Base-by-base conservation (phyloP, 1,284 basidiomycete species). In the Tremellales sp. region DNA sequence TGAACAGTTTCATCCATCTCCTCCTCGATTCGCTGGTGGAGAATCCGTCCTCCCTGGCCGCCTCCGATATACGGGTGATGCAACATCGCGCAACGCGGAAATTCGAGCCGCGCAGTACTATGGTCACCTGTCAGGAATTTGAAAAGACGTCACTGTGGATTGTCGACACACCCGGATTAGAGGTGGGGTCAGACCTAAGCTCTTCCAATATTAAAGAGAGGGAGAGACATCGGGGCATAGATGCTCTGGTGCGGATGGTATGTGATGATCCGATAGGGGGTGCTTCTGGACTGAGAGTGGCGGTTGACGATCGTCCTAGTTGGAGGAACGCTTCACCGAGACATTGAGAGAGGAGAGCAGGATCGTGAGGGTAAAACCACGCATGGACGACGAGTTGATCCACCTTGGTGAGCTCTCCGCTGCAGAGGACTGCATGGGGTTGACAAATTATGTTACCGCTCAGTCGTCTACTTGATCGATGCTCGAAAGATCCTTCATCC, bases 401-500 rank as follows among this genome's bases (percentile, higher is more conserved):
- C 66, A 69, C 52, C 54, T 71, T 7, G 56, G 68, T 70, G 35
- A 60, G 68, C 26, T 19, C 19, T 28, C 27, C 18, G 22, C 13
- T 39, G 18, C 16, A 35, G n/a, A 37, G 33, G 22, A 34, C 27
- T 27, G 14, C 12, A 6, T 16, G 9, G 7, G 10, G 43, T 45
- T 35, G 18, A 48, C 31, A 14, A 5, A 25, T 7, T 22, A 24
- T 8, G 24, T 39, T 24, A 10, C n/a, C 10, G 16, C 29, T 16
- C 46, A 70, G 68, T 66, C 38, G 45, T 71, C 19, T 71, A 70
- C 47, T 51, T 68, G 28, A 60, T 71, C 27, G 68, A 71, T 47
- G 66, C 66, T 1, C 42, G 66, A 35, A 40, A 50, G 19, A 55
- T 68, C 4, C 56, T 71, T 5, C 39, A 39, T 14, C 62, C 61